Evolutionary conservation across 2,329 filamentous ascomycete species (phyloP), one percentile per base, ranked within the genome.

Genomic region (Graphilbum ipis-grandicollis): DNA sequence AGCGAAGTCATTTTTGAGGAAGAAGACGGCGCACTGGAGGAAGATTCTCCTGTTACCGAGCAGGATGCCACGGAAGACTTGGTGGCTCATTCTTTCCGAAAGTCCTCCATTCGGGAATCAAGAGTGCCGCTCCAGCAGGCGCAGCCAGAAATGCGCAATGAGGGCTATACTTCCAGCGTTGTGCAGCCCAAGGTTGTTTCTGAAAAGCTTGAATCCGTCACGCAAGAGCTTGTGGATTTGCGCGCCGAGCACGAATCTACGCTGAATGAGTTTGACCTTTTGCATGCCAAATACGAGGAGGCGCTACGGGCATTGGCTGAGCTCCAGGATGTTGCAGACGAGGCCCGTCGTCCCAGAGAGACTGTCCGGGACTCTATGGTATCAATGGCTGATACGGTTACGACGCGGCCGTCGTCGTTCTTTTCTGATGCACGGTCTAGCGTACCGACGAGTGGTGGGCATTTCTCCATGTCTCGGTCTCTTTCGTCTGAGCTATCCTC

Each of bases 401-500:
- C 67, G 0, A 66, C 64, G 13, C 68, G 80, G 18, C 79, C 81
- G 12, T 68, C 73, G 39, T 88, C 85, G 67, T 90, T 90, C 76
- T 77, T 90, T 71, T 84, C 75, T 43, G 77, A 85, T 52, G 64
- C 67, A 49, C 75, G 73, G 59, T 72, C 75, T 50, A 78, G 71
- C 59, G 78, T 75, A 52, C 61, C 71, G 54, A 85, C 77, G 60
- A 69, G 75, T 62, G 63, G 59, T 46, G 59, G 63, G 56, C 73
- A 73, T 58, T 67, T 64, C 52, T 82, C 80, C 57, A 86, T 81
- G 51, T 86, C 84, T 62, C 84, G 79, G 56, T 93, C 85, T 51
- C 78, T 94, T 48, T 94, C 84, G 46, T 90, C 84, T 60, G 90
- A 96, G 61, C 71, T 93, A 55, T 93, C 83, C 51, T 93, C 79